Percentiles rank a stretch among this genome's conserved stretches.
Conservation (phyloP, 805 yeast genomes). For the Saccharomycopsis sp. region DNA sequence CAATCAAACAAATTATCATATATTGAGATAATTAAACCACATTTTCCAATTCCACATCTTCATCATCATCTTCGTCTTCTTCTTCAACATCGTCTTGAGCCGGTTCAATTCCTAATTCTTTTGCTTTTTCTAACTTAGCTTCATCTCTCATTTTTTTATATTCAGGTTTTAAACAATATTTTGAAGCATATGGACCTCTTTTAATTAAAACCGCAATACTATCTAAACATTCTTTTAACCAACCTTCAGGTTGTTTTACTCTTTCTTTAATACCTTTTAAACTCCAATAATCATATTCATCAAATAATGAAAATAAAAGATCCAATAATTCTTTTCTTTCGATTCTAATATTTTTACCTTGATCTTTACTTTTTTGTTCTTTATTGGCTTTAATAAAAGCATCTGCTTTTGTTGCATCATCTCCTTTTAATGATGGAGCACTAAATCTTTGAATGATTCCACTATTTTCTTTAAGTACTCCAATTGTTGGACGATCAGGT, state of each 20-base stretch:
- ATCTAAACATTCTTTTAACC: constrained; percentile 82
- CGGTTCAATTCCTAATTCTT: constrained; percentile 31
- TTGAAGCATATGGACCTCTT: constrained; percentile 92
- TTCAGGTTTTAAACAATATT: constrained; percentile 83
- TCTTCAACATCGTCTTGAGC: constrained; percentile 18
- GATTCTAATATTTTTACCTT: constrained; percentile 85
- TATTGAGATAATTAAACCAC: constrained; percentile 6
- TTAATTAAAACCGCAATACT: constrained; percentile 81
- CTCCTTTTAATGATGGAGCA: constrained; percentile 51
- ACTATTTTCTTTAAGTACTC: constrained; percentile 60
- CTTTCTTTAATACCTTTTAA: constrained; percentile 89
- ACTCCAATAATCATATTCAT: constrained; percentile 94
- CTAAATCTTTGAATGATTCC: constrained; percentile 43
- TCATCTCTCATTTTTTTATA: constrained; percentile 71
- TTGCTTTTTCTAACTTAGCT: constrained; percentile 59
- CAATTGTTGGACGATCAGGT: constrained; percentile 43
- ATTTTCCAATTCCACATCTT: constrained; percentile 22
- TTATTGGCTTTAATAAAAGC: constrained; percentile 32
- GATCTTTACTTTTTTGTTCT: constrained; percentile 43
- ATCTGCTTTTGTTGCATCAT: constrained; percentile 33
- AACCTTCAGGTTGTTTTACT: constrained; percentile 91
- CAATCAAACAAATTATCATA: no score
- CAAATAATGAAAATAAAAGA: constrained; percentile 77
- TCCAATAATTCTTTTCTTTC: constrained; percentile 88
- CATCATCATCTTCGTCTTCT: constrained; percentile 26